These are phyloP conservation scores for Paspalum notatum DNA, from an alignment of 176 grass and related monocot genomes.

Conservation along the genomic window DNA sequence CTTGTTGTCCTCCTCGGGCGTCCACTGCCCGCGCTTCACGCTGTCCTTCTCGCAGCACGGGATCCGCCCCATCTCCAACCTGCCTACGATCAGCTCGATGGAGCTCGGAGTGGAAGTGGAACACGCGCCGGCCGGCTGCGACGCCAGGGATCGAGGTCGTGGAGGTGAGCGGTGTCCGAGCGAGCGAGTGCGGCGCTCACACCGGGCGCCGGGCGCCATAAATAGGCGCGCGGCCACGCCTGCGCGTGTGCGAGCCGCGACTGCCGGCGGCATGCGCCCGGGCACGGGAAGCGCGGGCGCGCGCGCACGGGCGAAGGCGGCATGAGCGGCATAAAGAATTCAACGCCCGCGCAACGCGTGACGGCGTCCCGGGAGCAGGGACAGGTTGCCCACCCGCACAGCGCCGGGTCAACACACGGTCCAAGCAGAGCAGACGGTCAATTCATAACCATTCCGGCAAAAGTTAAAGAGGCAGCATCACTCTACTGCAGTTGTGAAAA, in stretches of 20 bases:
- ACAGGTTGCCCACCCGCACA: constrained; percentile 89
- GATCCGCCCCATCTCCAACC: constrained; percentile 68
- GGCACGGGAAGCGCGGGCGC: constrained; percentile 50
- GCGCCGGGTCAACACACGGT: constrained; percentile 75
- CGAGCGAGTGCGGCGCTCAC: constrained; percentile 2
- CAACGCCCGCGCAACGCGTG: constrained; percentile 91
- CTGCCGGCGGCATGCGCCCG: background rate
- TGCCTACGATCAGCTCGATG: background rate
- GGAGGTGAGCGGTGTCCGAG: background rate
- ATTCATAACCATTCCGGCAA: background rate
- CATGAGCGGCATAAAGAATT: constrained; percentile 93
- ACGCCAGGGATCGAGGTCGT: background rate
- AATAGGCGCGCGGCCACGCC: constrained; percentile 38
- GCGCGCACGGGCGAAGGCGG: constrained; percentile 55
- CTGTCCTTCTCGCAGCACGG: constrained; percentile 97
- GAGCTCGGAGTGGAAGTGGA: background rate
- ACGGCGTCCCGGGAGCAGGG: constrained; percentile 38
- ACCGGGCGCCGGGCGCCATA: constrained; percentile 25
- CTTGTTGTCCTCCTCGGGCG: constrained; percentile 98
- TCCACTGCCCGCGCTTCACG: constrained; percentile 98
- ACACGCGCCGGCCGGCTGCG: background rate
- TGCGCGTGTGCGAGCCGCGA: background rate
- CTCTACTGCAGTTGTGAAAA: background rate
- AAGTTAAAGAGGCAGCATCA: background rate
- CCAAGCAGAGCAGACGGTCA: background rate